Evolutionary conservation across 108 stramenopile genomes (phyloP), one percentile per base, ranked within the genome.

Genomic region (Discostella stelligeroides): DNA sequence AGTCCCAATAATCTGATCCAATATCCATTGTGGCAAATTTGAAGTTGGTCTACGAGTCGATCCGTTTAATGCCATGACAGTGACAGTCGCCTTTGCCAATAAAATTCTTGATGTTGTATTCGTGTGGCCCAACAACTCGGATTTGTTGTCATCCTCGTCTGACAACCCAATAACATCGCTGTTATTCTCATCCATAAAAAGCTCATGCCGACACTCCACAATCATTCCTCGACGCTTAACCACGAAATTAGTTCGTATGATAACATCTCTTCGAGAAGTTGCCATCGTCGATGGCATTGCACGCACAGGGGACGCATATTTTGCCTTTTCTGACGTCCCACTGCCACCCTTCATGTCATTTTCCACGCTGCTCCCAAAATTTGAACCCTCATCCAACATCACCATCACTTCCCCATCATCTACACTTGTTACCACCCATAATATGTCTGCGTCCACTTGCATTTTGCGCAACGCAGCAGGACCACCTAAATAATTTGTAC

Each of bases 401-500:
- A 49, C 1, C 25, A 84, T 40, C 49, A 87, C 23, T 24, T 57
- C 50, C 2, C 66, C 70, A 65, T 88, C 68, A 53, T 81, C 64
- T 25, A 87, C 72, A 30, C 66, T 55, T 3, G 86, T 88, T 7
- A 92, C 88, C 10, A 92, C 86, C 50, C 75, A 75, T 4, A 89
- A 13, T 38, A 87, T 46, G 30, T 69, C 73, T 46, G 87, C 62
- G 10, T 88, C 79, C 27, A 75, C 58, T 68, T 87, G 71, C 70
- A 89, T 47, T 30, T 63, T 66, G 24, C 82, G 77, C 25, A 92
- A 66, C 2, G 14, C 58, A n/a, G 82, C 66, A 1, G 90, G 90
- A 28, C 90, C 90, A 56, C 91, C 91, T 7, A 92, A 51, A 21
- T 41, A 66, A 61, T 82, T 81, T 23, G 82, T 80, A 10, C 91